Conservation (phyloP, 2,329 filamentous ascomycete genomes). For the Talaromyces sp. region DNA sequence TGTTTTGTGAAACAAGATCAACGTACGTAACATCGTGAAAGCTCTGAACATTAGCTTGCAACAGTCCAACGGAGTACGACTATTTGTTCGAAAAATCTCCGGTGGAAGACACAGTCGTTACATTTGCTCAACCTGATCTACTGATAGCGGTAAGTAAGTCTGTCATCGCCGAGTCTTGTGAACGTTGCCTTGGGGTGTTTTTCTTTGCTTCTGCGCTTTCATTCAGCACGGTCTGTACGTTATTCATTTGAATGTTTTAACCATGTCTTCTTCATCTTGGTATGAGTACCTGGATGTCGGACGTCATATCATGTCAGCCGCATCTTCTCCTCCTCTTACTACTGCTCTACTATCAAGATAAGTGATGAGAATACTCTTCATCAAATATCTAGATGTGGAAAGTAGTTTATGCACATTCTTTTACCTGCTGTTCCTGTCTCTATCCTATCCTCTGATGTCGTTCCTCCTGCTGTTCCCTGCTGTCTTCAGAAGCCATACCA, state of each 20-base stretch:
- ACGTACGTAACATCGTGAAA: constrained; percentile 14
- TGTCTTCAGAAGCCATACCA: neutral
- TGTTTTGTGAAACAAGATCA: constrained; percentile 13
- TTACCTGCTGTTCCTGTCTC: neutral
- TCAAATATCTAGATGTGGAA: neutral
- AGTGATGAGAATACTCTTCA: neutral
- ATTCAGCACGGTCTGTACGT: neutral
- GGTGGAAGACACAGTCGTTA: constrained; percentile 5
- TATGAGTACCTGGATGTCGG: neutral
- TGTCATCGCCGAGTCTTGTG: neutral
- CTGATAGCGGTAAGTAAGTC: neutral
- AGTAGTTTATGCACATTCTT: neutral
- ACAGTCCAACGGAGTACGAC: constrained; percentile 2
- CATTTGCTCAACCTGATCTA: constrained; percentile 11
- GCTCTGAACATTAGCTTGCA: constrained; percentile 3
- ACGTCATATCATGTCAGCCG: neutral
- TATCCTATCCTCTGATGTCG: neutral
- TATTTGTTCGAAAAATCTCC: constrained; percentile 8
- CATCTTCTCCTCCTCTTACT: neutral
- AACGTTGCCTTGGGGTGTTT: neutral
- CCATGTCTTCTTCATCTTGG: neutral
- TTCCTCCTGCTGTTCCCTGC: neutral
- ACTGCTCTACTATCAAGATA: neutral
- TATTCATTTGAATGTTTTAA: neutral
- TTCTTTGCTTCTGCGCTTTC: neutral